Conservation (phyloP, 192 early-diverging fungal genomes). For the Oehlia diaphana region DNA sequence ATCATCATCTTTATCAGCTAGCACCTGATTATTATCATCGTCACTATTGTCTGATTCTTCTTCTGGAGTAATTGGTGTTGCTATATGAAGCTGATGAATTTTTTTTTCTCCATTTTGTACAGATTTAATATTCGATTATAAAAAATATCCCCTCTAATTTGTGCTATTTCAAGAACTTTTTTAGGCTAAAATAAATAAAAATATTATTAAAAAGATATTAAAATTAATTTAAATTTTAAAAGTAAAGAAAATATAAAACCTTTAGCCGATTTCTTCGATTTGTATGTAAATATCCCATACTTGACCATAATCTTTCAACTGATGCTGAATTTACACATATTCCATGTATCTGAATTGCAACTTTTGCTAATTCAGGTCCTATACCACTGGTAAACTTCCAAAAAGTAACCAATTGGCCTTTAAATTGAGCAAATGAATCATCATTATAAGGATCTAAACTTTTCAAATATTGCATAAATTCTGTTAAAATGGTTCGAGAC, state of each 20-base stretch:
- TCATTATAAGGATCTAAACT: background rate
- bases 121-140: background rate
- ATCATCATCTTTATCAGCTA: background rate
- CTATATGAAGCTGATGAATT: constrained; percentile 3
- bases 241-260: background rate
- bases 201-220: background rate
- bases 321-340: background rate
- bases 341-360: background rate
- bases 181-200: constrained; percentile 1
- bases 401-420: background rate
- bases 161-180: constrained; percentile 8
- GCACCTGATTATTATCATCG: background rate
- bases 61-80: background rate
- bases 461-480: background rate
- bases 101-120: background rate
- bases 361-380: background rate
- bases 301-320: background rate
- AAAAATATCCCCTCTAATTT: constrained; percentile 16
- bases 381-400: background rate
- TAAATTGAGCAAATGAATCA: constrained; percentile 3
- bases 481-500: background rate
- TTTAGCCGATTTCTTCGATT: background rate
- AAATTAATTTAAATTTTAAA: background rate
- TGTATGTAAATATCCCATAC: background rate
- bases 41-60: background rate